These are phyloP conservation scores for Dioscorea dumetorum DNA, from an alignment of 106 monocot genomes.

Conservation along the genomic window DNA sequence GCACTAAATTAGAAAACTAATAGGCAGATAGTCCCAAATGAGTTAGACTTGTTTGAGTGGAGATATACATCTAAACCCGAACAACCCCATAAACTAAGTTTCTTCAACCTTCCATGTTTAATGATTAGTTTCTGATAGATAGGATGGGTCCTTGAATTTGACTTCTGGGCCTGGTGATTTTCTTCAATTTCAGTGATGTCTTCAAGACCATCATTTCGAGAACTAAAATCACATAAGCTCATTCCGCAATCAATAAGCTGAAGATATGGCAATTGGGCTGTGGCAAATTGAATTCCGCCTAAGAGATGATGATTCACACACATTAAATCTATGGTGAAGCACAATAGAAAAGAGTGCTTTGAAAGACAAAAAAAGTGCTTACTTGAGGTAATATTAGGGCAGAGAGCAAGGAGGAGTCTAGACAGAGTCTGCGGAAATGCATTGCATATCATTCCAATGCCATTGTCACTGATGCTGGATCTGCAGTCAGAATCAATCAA, in stretches of 20 bases:
- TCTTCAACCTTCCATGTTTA: conserved; percentile 70
- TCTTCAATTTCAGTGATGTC: conserved; percentile 20
- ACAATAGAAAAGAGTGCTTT: neutral
- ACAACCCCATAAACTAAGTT: conserved; percentile 94
- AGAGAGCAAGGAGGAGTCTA: conserved; percentile 81
- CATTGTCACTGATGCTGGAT: conserved; percentile 88
- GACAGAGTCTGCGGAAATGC: conserved; percentile 61
- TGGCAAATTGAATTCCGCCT: conserved; percentile 96
- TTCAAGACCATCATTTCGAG: conserved; percentile 20
- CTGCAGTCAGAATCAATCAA: conserved; percentile 27
- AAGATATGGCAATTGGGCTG: conserved; percentile 82
- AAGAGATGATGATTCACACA: conserved; percentile 4
- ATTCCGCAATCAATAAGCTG: conserved; percentile 85
- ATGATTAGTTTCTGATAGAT: conserved; percentile 89
- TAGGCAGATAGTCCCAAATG: neutral
- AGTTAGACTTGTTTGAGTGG: neutral
- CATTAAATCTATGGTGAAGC: too few relatives aligned
- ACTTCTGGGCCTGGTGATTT: conserved; percentile 9
- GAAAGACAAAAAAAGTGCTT: conserved; percentile 12
- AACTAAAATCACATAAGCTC: conserved; percentile 53
- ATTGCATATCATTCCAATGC: conserved; percentile 96
- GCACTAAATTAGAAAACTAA: conserved; percentile 2
- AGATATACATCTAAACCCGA: conserved; percentile 81
- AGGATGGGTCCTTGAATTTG: conserved; percentile 13
- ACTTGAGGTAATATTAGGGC: conserved; percentile 93